A percentile compares a stretch with the other conserved stretches of the same genome.
These are phyloP conservation scores for Arthrobotrys pseudoclavata DNA, from an alignment of 2,329 filamentous ascomycete genomes.

Conservation along the genomic window DNA sequence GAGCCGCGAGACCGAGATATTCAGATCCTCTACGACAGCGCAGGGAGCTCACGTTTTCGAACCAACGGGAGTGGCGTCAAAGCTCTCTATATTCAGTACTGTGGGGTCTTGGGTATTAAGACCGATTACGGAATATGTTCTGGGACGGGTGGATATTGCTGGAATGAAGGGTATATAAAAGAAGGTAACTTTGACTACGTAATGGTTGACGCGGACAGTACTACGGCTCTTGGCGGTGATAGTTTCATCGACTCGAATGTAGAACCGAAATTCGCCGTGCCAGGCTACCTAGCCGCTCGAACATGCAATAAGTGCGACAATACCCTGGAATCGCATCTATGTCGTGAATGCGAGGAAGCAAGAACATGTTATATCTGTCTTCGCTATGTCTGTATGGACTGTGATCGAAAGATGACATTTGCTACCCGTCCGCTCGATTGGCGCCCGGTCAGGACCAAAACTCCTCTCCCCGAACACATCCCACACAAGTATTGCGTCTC, in stretches of 20 bases:
- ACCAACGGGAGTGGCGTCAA: constrained; percentile 52
- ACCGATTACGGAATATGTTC: constrained; percentile 51
- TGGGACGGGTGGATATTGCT: constrained; percentile 33
- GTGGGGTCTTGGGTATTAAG: constrained; percentile 43
- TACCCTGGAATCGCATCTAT: constrained; percentile 40
- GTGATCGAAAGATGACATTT: constrained; percentile 53
- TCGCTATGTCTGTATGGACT: constrained; percentile 51
- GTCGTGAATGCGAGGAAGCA: constrained; percentile 57
- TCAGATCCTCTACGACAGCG: constrained; percentile 48
- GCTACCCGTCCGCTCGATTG: constrained; percentile 54
- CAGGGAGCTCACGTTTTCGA: constrained; percentile 55
- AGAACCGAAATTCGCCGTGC: constrained; percentile 46
- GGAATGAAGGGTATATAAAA: constrained; percentile 57
- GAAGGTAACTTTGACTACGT: constrained; percentile 59
- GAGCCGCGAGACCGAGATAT: constrained; percentile 56
- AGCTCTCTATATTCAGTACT: constrained; percentile 46
- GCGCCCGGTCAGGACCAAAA: constrained; percentile 47
- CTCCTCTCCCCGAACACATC: constrained; percentile 34
- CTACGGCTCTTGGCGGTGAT: not conserved
- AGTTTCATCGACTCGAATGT: constrained; percentile 3
- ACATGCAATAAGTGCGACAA: constrained; percentile 36
- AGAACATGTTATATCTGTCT: constrained; percentile 57
- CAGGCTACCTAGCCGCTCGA: constrained; percentile 41
- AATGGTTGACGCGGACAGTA: constrained; percentile 41
- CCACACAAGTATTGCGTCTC: constrained; percentile 57